Base-by-base conservation (phyloP, 805 yeast genomes). In the Ogataea angusta region DNA sequence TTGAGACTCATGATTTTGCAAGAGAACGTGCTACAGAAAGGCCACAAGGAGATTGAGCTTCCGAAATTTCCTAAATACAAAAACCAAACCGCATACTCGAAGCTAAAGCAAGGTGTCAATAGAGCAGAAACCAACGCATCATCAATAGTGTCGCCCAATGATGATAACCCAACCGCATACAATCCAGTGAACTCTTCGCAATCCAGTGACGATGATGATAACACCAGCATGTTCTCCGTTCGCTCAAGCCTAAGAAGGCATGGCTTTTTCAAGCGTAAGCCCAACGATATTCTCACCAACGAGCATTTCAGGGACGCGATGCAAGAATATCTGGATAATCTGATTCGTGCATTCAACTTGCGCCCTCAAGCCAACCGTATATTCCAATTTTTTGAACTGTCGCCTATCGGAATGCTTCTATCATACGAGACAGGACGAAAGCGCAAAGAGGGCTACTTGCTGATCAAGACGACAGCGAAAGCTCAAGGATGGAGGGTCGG, bases 401-500 rank as follows among this genome's bases (percentile, higher is more conserved):
- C 97, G 0, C 95, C 95, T 0, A 75, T 93, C 48, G 86, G 95
- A 6, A 79, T 93, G 7, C 68, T 89, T 34, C 67, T 93, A 29
- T 82, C 91, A 35, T 81, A 86, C 48, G 99, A 93, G 60, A 75
- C 78, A 21, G 84, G 86, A 0, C 84, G 72, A 55, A 79, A 78
- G 41, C 95, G 98, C 1, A 93, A 89, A 53, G 96, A 93, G 62
- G 99, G 99, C 2, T 76, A 78, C 36, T 62, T 91, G 43, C 76
- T 85, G 40, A 77, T 90, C 34, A 79, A 89, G 15, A 82, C 96
- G 1, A 79, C 88, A 0, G 91, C 98, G 0, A 79, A 78, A 47
- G 73, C 89, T 0, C 95, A 88, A 59, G 98, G 99, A 2, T 93
- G 99, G 98, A 72, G 95, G 52, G 96, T 91, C 5, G 85, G 93